These are phyloP conservation scores for Collybia nuda DNA, from an alignment of 768 basidiomycete species.

Conservation along the genomic window DNA sequence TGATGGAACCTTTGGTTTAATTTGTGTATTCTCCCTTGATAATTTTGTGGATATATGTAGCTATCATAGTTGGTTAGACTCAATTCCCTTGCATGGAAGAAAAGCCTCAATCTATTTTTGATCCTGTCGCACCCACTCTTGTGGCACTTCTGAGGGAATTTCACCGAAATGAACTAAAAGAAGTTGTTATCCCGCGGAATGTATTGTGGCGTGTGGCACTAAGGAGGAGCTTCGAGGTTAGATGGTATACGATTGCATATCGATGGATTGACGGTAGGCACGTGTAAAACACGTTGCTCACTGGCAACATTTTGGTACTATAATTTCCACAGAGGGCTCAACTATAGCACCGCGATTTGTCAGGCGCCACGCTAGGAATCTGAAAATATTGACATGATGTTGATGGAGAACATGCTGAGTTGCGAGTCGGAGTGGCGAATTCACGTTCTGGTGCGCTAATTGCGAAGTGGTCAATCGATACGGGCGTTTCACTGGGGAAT, in stretches of 20 bases:
- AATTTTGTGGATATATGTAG: constrained; percentile 7
- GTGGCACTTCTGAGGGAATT: constrained; percentile 6
- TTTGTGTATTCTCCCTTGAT: constrained; percentile 5
- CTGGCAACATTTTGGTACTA: constrained; percentile 1
- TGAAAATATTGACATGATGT: constrained; percentile 5
- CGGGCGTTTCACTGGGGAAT: constrained; percentile 5
- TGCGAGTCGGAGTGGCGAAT: background rate
- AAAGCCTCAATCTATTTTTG: constrained; percentile 12
- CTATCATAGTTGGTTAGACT: constrained; percentile 11
- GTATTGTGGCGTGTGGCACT: constrained; percentile 1
- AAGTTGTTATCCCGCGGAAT: constrained; percentile 4
- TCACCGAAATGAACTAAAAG: constrained; percentile 9
- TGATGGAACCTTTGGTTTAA: constrained; percentile 14
- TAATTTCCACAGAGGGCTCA: background rate
- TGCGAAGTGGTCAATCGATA: background rate
- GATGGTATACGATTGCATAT: constrained; percentile 15
- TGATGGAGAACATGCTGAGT: constrained; percentile 8
- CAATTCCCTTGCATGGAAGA: constrained; percentile 5
- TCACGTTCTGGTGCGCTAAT: constrained; percentile 12
- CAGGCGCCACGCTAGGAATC: constrained; percentile 8
- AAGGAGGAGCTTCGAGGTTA: background rate
- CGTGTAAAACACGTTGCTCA: constrained; percentile 24
- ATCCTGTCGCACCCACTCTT: constrained; percentile 1
- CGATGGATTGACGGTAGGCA: constrained; percentile 22
- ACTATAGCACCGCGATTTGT: constrained; percentile 4